These are phyloP conservation scores for Didymella segeticola DNA, from an alignment of 2,329 filamentous ascomycete species.

Conservation along the genomic window DNA sequence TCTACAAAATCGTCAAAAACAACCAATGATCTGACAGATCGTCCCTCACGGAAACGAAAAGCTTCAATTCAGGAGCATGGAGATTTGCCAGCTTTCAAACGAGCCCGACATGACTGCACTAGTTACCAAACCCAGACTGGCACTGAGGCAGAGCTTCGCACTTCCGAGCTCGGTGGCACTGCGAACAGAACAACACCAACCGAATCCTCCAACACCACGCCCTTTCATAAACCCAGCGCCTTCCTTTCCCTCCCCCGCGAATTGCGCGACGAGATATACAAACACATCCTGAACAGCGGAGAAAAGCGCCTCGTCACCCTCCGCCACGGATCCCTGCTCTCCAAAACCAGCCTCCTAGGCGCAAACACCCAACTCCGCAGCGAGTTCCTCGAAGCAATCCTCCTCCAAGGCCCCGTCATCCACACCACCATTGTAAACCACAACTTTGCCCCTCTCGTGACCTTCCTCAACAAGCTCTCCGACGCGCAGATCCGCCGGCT, in stretches of 20 bases:
- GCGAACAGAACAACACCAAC: too few species aligned
- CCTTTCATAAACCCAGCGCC: conserved; percentile 5
- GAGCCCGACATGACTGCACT: background rate
- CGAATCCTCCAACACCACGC: background rate
- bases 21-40: background rate
- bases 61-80: background rate
- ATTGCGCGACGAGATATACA: conserved; percentile 28
- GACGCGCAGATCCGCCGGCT: conserved; percentile 14
- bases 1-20: background rate
- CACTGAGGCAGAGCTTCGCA: too few species aligned
- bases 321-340: conserved; percentile 15
- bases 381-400: conserved; percentile 23
- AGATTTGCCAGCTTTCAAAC: background rate
- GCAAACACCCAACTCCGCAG: conserved; percentile 21
- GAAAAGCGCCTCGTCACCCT: conserved; percentile 4
- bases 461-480: conserved; percentile 24
- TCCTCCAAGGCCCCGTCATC: conserved; percentile 21
- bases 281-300: conserved; percentile 11
- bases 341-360: conserved; percentile 17
- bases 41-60: background rate
- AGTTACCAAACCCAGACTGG: too few species aligned
- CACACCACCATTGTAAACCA: conserved; percentile 23
- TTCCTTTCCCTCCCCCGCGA: conserved; percentile 27
- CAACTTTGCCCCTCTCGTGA: conserved; percentile 26
- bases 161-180: too few species aligned